Evolutionary conservation across 306 rosid genomes (phyloP).

Genomic region (Purshia tridentata): DNA sequence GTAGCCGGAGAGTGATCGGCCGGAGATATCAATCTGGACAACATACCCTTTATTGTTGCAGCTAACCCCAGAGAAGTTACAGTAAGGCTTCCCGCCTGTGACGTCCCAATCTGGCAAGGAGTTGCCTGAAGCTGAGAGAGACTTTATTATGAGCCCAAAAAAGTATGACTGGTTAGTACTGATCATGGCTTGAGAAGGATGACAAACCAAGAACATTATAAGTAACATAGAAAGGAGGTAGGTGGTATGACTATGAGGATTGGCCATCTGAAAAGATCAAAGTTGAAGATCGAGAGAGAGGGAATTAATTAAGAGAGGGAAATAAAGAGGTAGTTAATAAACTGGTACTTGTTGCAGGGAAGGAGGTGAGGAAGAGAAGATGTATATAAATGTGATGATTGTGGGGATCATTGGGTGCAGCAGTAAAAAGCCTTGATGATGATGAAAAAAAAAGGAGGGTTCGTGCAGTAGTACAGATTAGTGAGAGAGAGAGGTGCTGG

Average conservation of each 20-base stretch:
- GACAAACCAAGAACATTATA: constrained; percentile 15
- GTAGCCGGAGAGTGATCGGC: constrained; percentile 54
- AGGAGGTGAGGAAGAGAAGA: constrained; percentile 35
- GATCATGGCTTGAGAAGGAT: constrained; percentile 25
- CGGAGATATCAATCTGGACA: constrained; percentile 46
- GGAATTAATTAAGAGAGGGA: constrained; percentile 18
- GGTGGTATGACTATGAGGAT: constrained; percentile 15
- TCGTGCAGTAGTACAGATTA: constrained; percentile 37
- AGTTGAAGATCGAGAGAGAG: constrained; percentile 2
- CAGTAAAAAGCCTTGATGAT: constrained; percentile 27
- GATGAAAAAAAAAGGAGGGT: constrained; percentile 47
- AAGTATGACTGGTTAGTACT: constrained; percentile 40
- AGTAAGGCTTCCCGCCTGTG: constrained; percentile 32
- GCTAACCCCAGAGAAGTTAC: constrained; percentile 62
- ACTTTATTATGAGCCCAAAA: constrained; percentile 44
- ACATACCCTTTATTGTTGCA: constrained; percentile 58
- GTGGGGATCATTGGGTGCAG: constrained; percentile 43
- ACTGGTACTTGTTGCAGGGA: constrained; percentile 41
- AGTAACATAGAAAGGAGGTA: constrained; percentile 37
- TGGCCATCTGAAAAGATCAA: constrained; percentile 30
- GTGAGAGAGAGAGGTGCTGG: constrained; percentile 18
- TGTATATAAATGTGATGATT: constrained; percentile 61
- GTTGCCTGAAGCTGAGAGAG: constrained; percentile 51
- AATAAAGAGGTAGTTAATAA: constrained; percentile 20
- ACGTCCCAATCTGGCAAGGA: constrained; percentile 53